Conservation (phyloP, 23 red algal genomes). For the Cyanidioschyzon merolae region DNA sequence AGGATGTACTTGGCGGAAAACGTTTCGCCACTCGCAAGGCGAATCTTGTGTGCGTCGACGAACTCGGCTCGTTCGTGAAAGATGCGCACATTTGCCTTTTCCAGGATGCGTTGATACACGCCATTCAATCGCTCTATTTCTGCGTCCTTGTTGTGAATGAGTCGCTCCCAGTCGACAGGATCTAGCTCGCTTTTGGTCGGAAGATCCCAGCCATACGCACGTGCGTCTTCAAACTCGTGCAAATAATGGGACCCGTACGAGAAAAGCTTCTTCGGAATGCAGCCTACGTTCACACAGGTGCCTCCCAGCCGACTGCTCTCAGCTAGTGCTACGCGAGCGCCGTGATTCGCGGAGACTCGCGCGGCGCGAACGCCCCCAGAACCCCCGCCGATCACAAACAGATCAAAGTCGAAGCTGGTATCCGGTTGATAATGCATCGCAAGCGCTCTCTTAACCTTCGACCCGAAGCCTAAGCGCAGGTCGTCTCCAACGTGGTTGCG, state of each 20-base stretch:
- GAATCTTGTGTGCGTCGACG: slow-evolving; percentile 69
- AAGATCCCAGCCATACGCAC: slow-evolving; percentile 57
- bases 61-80: slow-evolving; percentile 41
- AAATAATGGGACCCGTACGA: slow-evolving; percentile 79
- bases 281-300: slow-evolving; percentile 98
- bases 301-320: slow-evolving; percentile 63
- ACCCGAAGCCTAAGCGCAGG: no score
- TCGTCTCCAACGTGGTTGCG: no score
- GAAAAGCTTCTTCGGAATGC: slow-evolving; percentile 96
- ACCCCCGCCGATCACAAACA: slow-evolving; percentile 92
- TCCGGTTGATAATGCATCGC: background rate
- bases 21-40: slow-evolving; percentile 24
- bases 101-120: slow-evolving; percentile 65
- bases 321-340: slow-evolving; percentile 66
- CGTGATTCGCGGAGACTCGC: slow-evolving; percentile 68
- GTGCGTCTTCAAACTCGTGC: slow-evolving; percentile 60
- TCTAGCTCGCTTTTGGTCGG: slow-evolving; percentile 21
- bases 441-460: no score
- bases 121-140: slow-evolving; percentile 90
- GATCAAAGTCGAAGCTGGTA: slow-evolving; percentile 73
- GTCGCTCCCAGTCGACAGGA: slow-evolving; percentile 47
- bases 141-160: slow-evolving; percentile 85
- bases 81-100: slow-evolving; percentile 57
- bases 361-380: slow-evolving; percentile 83
- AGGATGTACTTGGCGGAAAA: slow-evolving; percentile 75